A percentile compares a stretch with the other conserved stretches of the same genome.
phyloP scores from a whole-genome alignment of 208 protist species.

The Angomonas deanei region DNA sequence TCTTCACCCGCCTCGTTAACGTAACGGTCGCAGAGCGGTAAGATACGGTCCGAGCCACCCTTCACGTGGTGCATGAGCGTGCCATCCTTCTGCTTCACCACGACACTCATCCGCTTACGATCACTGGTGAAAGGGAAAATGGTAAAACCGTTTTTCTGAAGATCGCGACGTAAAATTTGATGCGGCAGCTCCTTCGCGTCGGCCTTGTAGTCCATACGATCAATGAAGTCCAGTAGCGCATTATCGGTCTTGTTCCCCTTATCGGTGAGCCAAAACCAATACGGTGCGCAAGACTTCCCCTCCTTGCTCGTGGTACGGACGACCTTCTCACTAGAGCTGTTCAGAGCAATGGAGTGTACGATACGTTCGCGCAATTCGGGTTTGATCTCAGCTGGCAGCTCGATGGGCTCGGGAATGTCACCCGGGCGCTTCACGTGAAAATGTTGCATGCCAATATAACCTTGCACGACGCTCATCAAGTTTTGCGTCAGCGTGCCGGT shows the following conservation, averaged over 20 bases:
- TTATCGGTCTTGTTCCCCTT: constrained; percentile 89
- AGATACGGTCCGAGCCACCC: constrained; percentile 89
- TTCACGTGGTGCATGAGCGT: constrained; percentile 76
- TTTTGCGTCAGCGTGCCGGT: constrained; percentile 98
- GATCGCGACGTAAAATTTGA: constrained; percentile 37
- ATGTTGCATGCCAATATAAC: constrained; percentile 56
- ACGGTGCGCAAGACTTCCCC: constrained; percentile 18
- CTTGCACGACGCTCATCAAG: constrained; percentile 94
- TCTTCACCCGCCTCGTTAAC: constrained; percentile 45
- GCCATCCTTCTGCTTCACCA: constrained; percentile 39
- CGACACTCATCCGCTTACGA: constrained; percentile 84
- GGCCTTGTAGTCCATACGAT: constrained; percentile 28
- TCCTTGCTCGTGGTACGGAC: constrained; percentile 31
- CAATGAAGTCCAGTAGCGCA: constrained; percentile 74
- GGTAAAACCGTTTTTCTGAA: constrained; percentile 34
- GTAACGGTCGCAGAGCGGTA: constrained; percentile 69
- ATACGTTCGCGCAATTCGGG: constrained; percentile 6
- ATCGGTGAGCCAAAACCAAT: constrained; percentile 59
- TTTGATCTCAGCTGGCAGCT: constrained; percentile 2
- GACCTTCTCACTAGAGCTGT: constrained; percentile 80
- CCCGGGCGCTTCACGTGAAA: constrained; percentile 47
- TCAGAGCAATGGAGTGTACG: constrained; percentile 35
- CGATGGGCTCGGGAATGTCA: constrained; percentile 37
- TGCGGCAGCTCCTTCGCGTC: constrained; percentile 43
- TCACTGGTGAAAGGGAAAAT: constrained; percentile 85